Evolutionary conservation across 495 filamentous ascomycete genomes (phyloP).

Genomic region (Trichoderma asperelloides): DNA sequence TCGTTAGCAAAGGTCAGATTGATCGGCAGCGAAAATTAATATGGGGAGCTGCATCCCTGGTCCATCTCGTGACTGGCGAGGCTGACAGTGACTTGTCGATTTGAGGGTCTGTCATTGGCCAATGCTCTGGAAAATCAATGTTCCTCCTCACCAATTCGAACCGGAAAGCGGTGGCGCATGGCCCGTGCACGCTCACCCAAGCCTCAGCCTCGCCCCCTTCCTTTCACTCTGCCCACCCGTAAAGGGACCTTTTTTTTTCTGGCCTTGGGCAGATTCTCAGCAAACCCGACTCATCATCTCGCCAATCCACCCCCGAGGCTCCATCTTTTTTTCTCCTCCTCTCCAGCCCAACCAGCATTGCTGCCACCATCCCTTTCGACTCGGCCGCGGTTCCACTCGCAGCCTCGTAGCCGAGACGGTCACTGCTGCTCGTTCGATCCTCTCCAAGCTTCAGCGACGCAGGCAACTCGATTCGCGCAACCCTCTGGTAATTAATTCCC

Average conservation of each 20-base stretch:
- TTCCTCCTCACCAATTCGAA: not conserved
- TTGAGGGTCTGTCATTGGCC: not conserved
- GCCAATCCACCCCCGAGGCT: not conserved
- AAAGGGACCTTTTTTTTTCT: not conserved
- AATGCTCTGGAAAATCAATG: not conserved
- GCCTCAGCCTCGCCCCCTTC: conserved; percentile 1
- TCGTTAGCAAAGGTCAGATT: not conserved
- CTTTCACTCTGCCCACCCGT: not conserved
- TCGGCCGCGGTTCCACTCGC: not conserved
- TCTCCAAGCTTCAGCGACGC: not conserved
- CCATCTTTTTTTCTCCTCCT: not conserved
- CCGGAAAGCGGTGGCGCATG: not conserved
- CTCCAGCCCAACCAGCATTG: too few species aligned
- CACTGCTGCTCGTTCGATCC: not conserved
- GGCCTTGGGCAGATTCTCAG: not conserved
- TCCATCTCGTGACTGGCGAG: not conserved
- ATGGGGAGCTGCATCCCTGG: conserved; percentile 2
- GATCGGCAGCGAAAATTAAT: not conserved
- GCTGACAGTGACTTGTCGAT: not conserved
- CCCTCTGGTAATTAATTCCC: not conserved
- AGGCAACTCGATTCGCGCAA: not conserved
- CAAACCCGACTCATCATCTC: not conserved
- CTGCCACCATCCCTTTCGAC: not conserved
- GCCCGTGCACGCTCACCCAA: not conserved
- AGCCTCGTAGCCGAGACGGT: not conserved